phyloP scores from a whole-genome alignment of 495 filamentous ascomycete species.

The Penicillium arizonense region DNA sequence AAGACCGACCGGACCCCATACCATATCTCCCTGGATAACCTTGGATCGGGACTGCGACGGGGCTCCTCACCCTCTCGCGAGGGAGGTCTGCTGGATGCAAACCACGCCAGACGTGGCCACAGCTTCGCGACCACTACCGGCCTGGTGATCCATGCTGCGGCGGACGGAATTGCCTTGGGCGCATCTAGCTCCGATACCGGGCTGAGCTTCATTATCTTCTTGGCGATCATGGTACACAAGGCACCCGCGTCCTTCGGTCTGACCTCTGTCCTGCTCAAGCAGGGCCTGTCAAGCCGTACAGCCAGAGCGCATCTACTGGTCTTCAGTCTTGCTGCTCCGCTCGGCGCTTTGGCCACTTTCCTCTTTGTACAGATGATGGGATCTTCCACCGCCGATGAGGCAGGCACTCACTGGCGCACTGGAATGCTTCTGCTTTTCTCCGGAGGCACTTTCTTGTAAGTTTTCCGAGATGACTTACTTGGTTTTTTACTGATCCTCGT shows the following conservation, averaged over 20 bases:
- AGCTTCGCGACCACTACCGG: constrained; percentile 79
- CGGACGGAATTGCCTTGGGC: constrained; percentile 95
- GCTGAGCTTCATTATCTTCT: constrained; percentile 83
- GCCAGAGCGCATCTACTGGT: constrained; percentile 83
- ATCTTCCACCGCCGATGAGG: constrained; percentile 39
- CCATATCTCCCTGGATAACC: constrained; percentile 80
- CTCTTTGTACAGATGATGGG: constrained; percentile 71
- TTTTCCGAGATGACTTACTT: constrained; percentile 11
- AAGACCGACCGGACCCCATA: constrained; percentile 54
- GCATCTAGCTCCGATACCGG: constrained; percentile 75
- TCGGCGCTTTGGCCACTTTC: constrained; percentile 84
- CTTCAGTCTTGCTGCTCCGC: constrained; percentile 87
- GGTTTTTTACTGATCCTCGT: constrained; percentile 11
- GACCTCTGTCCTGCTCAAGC: constrained; percentile 83
- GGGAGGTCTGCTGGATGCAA: constrained; percentile 36
- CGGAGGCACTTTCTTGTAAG: constrained; percentile 92
- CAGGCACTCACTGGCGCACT: constrained; percentile 76
- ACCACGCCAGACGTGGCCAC: constrained; percentile 33
- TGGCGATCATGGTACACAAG: constrained; percentile 97
- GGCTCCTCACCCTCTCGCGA: constrained; percentile 48
- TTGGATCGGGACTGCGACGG: constrained; percentile 56
- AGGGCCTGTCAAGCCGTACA: constrained; percentile 81
- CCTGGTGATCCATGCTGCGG: constrained; percentile 92
- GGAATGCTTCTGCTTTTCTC: constrained; percentile 90
- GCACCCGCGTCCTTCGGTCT: constrained; percentile 94